A percentile compares a stretch with the other conserved stretches of the same genome.
These are phyloP conservation scores for Leishmania amazonensis DNA, from an alignment of 208 protist genomes.

Conservation along the genomic window DNA sequence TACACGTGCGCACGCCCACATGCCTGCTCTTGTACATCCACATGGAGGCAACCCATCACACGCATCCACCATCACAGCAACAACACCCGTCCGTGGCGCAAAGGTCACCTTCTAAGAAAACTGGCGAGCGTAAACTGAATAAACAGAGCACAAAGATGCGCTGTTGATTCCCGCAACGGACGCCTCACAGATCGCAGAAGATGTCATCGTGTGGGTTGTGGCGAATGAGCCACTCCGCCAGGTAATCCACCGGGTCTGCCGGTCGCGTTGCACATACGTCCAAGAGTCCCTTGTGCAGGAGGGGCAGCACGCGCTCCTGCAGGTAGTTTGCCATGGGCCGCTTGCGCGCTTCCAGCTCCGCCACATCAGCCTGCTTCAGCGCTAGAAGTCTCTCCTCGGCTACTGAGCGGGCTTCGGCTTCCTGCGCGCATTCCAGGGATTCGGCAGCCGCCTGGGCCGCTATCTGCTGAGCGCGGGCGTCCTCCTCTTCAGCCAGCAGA, in stretches of 20 bases:
- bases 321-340: conserved; percentile 88
- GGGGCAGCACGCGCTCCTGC: conserved; percentile 91
- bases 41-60: too few relatives aligned
- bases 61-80: too few relatives aligned
- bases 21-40: neutral
- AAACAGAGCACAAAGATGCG: neutral
- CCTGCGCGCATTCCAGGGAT: conserved; percentile 39
- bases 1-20: neutral
- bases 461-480: conserved; percentile 41
- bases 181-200: conserved; percentile 46
- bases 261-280: conserved; percentile 91
- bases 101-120: too few relatives aligned
- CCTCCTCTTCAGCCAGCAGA: conserved; percentile 53
- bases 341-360: conserved; percentile 83
- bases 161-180: neutral
- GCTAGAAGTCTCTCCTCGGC: conserved; percentile 24
- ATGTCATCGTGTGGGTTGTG: conserved; percentile 92
- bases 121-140: neutral
- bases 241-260: conserved; percentile 94
- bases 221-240: conserved; percentile 92
- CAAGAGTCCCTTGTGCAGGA: conserved; percentile 93
- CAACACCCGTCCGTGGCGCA: too few relatives aligned
- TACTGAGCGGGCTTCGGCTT: conserved; percentile 24
- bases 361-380: conserved; percentile 71
- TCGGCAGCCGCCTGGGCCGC: conserved; percentile 33